Percentiles rank a stretch among this genome's conserved stretches.
Conservation (phyloP, 805 yeast genomes). For the Metschnikowia continentalis region DNA sequence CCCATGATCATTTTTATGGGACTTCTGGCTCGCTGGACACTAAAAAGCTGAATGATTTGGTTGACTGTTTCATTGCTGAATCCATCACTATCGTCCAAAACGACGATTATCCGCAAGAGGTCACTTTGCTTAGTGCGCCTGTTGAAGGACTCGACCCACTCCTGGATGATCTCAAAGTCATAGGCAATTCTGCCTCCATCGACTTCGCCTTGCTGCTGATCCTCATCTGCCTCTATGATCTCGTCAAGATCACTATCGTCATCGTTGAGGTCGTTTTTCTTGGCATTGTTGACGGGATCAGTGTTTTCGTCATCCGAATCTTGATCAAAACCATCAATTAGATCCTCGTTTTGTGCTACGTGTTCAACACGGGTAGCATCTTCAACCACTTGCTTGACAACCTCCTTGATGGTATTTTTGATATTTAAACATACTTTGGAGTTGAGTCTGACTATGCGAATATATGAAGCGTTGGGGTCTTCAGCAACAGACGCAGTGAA, state of each 20-base stretch:
- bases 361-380: constrained; percentile 1
- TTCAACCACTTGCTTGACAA: constrained; percentile 29
- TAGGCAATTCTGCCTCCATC: constrained; percentile 27
- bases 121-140: constrained; percentile 6
- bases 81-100: constrained; percentile 38
- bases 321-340: background rate
- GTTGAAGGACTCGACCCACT: constrained; percentile 24
- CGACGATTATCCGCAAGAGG: constrained; percentile 21
- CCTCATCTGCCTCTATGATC: constrained; percentile 15
- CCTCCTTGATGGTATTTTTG: constrained; percentile 30
- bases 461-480: constrained; percentile 4
- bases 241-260: constrained; percentile 9
- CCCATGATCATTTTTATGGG: constrained; percentile 37
- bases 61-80: constrained; percentile 32
- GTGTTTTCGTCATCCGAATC: constrained; percentile 10
- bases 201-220: constrained; percentile 14
- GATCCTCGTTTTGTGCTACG: background rate
- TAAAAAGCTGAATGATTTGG: constrained; percentile 30
- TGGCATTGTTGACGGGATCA: background rate
- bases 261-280: constrained; percentile 10
- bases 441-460: constrained; percentile 25
- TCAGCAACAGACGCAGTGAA: constrained; percentile 21
- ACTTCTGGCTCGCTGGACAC: constrained; percentile 21
- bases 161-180: constrained; percentile 34
- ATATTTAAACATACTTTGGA: constrained; percentile 32